phyloP scores from a whole-genome alignment of 2,329 filamentous ascomycete genomes.

The Pleurostoma richardsiae region DNA sequence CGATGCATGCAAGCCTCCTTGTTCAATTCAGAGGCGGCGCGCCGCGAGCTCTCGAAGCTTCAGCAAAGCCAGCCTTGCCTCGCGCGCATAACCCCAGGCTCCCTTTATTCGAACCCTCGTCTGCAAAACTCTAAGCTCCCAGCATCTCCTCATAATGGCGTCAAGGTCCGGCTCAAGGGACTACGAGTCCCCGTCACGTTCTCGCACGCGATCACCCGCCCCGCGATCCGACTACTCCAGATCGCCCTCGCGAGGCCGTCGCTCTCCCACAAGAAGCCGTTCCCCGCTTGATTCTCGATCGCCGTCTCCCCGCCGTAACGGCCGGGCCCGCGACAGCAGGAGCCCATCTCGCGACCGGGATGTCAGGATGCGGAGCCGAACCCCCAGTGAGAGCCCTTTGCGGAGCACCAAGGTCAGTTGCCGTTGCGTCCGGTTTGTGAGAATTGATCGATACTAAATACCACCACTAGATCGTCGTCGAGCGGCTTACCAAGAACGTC shows the following conservation, averaged over 20 bases:
- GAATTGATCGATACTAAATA: conserved; percentile 3
- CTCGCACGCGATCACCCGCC: conserved; percentile 8
- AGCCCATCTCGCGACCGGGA: conserved; percentile 23
- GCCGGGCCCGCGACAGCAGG: conserved; percentile 23
- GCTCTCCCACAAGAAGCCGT: conserved; percentile 1
- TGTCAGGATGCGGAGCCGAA: conserved; percentile 21
- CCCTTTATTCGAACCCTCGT: no score
- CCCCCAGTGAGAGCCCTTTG: conserved; percentile 26
- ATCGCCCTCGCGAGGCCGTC: conserved; percentile 21
- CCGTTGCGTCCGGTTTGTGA: conserved; percentile 3
- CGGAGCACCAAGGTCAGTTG: conserved; percentile 48
- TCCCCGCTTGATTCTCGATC: conserved; percentile 16
- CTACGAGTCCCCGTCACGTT: conserved; percentile 10
- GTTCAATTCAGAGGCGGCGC: no score
- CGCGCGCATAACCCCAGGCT: no score
- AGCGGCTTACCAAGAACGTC: conserved; percentile 93
- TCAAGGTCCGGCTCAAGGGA: conserved; percentile 8
- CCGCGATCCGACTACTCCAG: conserved; percentile 12
- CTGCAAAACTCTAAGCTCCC: no score
- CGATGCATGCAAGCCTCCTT: no score
- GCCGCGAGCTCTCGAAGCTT: no score
- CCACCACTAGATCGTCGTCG: conserved; percentile 73
- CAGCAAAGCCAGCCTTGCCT: no score
- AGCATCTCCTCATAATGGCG: conserved; percentile 8
- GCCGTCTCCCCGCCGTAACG: conserved; percentile 27